Evolutionary conservation across 768 basidiomycete species (phyloP).

Genomic region (Hydnomerulius pinastri): DNA sequence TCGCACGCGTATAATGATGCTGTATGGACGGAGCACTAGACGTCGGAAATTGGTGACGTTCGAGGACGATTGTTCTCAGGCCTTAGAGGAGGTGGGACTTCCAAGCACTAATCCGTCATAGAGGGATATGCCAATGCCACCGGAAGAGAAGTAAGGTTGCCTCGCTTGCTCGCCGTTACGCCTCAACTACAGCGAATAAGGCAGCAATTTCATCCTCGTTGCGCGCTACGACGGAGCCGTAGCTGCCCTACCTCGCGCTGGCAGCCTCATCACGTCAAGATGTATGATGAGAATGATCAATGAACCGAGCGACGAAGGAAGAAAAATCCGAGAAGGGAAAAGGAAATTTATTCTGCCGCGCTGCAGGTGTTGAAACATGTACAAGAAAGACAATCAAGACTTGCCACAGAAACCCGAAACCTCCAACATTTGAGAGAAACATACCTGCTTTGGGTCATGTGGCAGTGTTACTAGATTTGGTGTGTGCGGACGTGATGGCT

Average conservation of each 20-base stretch:
- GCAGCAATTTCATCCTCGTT: conserved; percentile 5
- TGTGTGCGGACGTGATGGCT: background rate
- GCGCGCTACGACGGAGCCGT: background rate
- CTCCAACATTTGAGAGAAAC: conserved; percentile 16
- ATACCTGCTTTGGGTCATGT: conserved; percentile 7
- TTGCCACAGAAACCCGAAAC: too few species aligned
- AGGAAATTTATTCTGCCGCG: background rate
- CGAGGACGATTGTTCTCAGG: conserved; percentile 10
- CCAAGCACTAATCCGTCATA: conserved; percentile 5
- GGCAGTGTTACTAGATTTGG: background rate
- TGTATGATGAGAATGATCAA: background rate
- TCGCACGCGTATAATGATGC: background rate
- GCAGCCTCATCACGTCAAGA: background rate
- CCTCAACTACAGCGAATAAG: background rate
- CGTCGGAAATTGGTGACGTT: background rate
- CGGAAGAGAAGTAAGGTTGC: background rate
- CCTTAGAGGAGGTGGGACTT: conserved; percentile 3
- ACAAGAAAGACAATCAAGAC: too few species aligned
- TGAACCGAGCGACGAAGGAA: conserved; percentile 2
- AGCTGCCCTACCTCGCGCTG: too few species aligned
- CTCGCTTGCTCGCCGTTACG: background rate
- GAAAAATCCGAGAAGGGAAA: conserved; percentile 6
- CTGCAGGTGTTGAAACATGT: background rate
- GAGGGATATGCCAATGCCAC: background rate
- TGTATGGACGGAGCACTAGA: background rate